phyloP scores from a whole-genome alignment of 2,329 filamentous ascomycete genomes.

The Colletotrichum eleusines region DNA sequence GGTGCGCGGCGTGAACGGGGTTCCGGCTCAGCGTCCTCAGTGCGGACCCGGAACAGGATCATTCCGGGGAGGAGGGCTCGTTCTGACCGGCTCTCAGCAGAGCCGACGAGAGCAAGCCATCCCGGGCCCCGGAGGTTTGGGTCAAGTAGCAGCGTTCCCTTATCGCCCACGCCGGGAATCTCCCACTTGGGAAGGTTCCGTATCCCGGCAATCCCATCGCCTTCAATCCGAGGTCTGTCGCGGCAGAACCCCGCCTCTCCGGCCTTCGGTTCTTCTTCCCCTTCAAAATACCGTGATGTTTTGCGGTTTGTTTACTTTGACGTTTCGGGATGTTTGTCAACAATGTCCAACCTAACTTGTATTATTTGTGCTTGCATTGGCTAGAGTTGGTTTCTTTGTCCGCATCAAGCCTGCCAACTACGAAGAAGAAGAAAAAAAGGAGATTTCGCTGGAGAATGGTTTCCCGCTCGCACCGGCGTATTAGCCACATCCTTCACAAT shows the following conservation, averaged over 20 bases:
- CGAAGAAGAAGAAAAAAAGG: neutral
- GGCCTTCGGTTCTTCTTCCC: no score
- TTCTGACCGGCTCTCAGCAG: neutral
- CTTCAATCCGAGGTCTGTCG: neutral
- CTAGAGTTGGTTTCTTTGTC: neutral
- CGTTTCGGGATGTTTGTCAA: neutral
- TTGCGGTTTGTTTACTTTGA: neutral
- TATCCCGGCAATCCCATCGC: neutral
- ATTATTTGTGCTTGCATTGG: no score
- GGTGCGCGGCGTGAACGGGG: neutral
- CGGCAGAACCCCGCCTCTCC: neutral
- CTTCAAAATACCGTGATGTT: neutral
- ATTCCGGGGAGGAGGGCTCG: neutral
- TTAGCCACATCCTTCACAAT: no score
- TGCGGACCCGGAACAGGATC: slow-evolving; percentile 1
- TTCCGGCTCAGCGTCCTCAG: slow-evolving; percentile 3
- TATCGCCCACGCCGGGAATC: neutral
- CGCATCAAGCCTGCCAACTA: neutral
- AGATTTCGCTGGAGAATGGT: neutral
- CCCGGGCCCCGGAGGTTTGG: no score
- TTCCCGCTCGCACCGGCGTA: neutral
- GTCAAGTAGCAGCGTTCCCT: no score
- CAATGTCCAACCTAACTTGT: neutral
- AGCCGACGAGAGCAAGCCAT: slow-evolving; percentile 8
- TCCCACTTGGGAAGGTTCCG: neutral